Base-by-base conservation (phyloP, 2,329 filamentous ascomycete genomes). In the Arthroderma uncinatum region DNA sequence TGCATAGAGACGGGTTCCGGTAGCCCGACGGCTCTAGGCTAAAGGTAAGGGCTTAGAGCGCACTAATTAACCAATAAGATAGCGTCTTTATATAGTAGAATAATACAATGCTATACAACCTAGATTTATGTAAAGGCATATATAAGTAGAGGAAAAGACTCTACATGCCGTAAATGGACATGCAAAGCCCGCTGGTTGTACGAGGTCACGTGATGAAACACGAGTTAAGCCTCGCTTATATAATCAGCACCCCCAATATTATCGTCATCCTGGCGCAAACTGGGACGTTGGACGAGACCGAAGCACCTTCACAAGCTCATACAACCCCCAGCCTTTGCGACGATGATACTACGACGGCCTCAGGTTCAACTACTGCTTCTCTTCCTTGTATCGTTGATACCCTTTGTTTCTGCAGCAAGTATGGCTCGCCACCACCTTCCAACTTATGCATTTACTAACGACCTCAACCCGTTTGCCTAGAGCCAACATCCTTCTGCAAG, bases 401-500 rank as follows among this genome's bases (percentile, higher is more conserved):
- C 71, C 6, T 58, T 70, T 4, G 63, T 67, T 34, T 55, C 66
- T 28, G 70, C 71, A 42, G 68, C 67, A 8, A 69, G 71, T 73
- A 65, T 65, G 71, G 67, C 19, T 19, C 21, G 33, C 10, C 16
- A 42, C 44, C 4, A 39, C n/a, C n/a, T 8, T 28, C 12, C 23
- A 25, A 25, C 28, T 23, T 16, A 4, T 19, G 50, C 21, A 19
- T 1, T 54, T 54, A n/a, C 54, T 54, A 54, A 54, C 50, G 1
- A 25, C 2, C 34, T 58, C 40, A 52, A 53, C 33, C 33, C 36
- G 19, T 39, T 16, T 25, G 25, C 44, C 57, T 54, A 74, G 72
- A 67, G 8, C 72, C 72, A 10, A 81, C 82, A 14, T 84, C 82
- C 58, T 86, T 85, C 71, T 86, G 83, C 78, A 86, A 86, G 79